Evolutionary conservation across 805 yeast species (phyloP).

Genomic region (Phaffomyces antillensis): DNA sequence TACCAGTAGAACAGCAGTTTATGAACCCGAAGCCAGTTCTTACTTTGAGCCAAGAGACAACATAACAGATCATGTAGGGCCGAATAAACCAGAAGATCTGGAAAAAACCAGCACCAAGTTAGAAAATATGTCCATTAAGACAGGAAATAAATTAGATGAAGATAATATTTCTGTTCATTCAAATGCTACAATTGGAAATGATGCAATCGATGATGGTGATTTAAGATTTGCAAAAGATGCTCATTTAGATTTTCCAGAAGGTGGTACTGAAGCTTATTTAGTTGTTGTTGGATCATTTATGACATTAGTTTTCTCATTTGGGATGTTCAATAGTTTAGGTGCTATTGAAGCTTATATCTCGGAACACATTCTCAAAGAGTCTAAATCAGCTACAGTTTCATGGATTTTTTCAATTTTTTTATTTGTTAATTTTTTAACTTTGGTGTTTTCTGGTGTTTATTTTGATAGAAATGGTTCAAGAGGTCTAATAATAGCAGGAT

Average conservation of each 20-base stretch:
- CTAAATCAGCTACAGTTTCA: conserved; percentile 41
- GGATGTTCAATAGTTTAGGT: conserved; percentile 52
- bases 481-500: conserved; percentile 34
- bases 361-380: conserved; percentile 42
- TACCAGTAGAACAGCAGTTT: conserved; percentile 2
- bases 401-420: conserved; percentile 61
- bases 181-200: neutral
- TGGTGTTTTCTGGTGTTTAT: conserved; percentile 48
- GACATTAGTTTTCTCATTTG: conserved; percentile 49
- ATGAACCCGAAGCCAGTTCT: neutral
- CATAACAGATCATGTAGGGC: neutral
- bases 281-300: conserved; percentile 53
- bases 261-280: conserved; percentile 48
- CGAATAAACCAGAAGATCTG: neutral
- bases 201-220: neutral
- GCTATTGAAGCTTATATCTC: conserved; percentile 56
- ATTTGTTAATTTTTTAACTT: conserved; percentile 41
- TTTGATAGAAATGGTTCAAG: conserved; percentile 50
- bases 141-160: neutral
- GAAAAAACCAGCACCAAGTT: neutral
- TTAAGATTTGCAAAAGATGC: neutral
- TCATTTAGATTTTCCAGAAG: conserved; percentile 42
- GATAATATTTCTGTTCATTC: neutral
- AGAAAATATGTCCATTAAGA: neutral
- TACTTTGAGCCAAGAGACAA: neutral